Percentiles rank a stretch among this genome's conserved stretches.
These are phyloP conservation scores for Beta lomatogona DNA, from an alignment of 179 eudicot genomes.

Conservation along the genomic window DNA sequence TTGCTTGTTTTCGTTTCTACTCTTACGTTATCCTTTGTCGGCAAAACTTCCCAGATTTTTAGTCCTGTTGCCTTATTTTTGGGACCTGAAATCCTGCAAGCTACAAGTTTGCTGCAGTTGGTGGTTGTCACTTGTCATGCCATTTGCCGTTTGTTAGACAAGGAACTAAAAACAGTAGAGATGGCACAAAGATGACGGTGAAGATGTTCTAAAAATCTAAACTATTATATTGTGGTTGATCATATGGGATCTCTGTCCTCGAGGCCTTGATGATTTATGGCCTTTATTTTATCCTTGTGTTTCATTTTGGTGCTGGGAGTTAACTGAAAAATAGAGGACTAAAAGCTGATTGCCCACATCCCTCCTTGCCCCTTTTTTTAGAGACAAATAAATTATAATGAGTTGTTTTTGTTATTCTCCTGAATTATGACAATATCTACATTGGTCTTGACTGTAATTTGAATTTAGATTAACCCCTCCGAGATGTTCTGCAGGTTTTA, in stretches of 20 bases:
- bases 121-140: not conserved
- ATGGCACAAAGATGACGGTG: too few relatives aligned
- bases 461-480: not conserved
- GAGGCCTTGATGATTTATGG: too few relatives aligned
- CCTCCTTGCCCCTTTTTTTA: too few relatives aligned
- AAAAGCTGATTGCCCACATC: not conserved
- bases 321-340: not conserved
- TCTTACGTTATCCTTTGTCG: not conserved
- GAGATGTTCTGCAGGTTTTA: slow-evolving; percentile 64
- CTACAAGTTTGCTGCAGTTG: not conserved
- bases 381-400: too few relatives aligned
- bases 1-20: not conserved
- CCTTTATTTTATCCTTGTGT: too few relatives aligned
- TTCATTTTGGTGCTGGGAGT: too few relatives aligned
- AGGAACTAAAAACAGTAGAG: not conserved
- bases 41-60: not conserved
- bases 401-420: too few relatives aligned
- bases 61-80: not conserved
- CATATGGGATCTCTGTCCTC: too few relatives aligned
- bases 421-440: not conserved
- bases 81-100: not conserved
- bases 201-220: too few relatives aligned
- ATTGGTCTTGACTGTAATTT: not conserved
- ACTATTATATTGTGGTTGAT: too few relatives aligned
- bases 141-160: not conserved